Percentiles rank a stretch among this genome's conserved stretches.
Evolutionary conservation across 208 protist genomes (phyloP).

Genomic region (Herpetomonas samuelpessoai): DNA sequence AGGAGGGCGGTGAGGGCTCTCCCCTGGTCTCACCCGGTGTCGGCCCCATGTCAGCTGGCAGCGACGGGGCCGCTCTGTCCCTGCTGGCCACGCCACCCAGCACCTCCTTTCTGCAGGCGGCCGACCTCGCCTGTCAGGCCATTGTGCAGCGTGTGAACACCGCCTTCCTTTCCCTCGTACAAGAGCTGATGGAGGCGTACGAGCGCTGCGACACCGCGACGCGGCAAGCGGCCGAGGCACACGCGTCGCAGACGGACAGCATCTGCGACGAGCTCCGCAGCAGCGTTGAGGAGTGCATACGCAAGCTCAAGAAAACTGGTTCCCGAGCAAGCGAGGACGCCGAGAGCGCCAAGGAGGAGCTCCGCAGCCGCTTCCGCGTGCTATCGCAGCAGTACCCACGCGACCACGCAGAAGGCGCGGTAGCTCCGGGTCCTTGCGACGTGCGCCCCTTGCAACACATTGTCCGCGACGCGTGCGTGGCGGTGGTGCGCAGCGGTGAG

Average conservation of each 20-base stretch:
- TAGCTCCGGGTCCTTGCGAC: background rate
- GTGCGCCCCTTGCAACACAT: constrained; percentile 33
- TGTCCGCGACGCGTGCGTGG: constrained; percentile 40
- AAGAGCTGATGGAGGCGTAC: constrained; percentile 19
- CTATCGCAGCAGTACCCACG: constrained; percentile 5
- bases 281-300: constrained; percentile 17
- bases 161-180: constrained; percentile 20
- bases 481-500: constrained; percentile 32
- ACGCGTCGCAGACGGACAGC: background rate
- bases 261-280: constrained; percentile 27
- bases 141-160: constrained; percentile 22
- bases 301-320: constrained; percentile 22
- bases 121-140: constrained; percentile 31
- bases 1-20: background rate
- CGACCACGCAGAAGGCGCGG: constrained; percentile 8
- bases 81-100: background rate
- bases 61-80: background rate
- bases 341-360: constrained; percentile 9
- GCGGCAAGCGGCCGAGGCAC: constrained; percentile 8
- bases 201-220: constrained; percentile 8
- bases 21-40: no score
- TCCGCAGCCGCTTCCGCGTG: constrained; percentile 15
- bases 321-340: constrained; percentile 11
- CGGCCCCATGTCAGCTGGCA: background rate
- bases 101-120: constrained; percentile 16